These are phyloP conservation scores for Bipolaris oryzae DNA, from an alignment of 2,329 filamentous ascomycete species.

Conservation along the genomic window DNA sequence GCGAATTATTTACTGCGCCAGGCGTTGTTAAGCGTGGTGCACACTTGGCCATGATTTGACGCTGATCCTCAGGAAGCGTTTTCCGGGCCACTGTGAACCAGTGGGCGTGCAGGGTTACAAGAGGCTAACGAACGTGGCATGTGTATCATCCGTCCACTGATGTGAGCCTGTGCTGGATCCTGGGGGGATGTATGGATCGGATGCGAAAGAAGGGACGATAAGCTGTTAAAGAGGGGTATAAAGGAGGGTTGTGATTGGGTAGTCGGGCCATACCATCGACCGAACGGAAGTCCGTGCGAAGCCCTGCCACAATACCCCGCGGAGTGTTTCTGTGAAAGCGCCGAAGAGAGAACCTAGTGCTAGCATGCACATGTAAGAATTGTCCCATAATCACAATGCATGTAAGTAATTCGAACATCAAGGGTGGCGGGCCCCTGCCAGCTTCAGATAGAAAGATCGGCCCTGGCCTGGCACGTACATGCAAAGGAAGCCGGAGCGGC, in stretches of 20 bases:
- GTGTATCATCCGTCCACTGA: neutral
- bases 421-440: neutral
- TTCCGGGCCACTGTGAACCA: constrained; percentile 7
- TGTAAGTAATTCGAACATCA: neutral
- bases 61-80: neutral
- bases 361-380: too few relatives aligned
- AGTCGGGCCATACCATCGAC: neutral
- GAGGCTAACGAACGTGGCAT: constrained; percentile 3
- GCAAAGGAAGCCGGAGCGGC: neutral
- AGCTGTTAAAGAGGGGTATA: constrained; percentile 3
- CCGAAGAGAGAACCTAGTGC: neutral
- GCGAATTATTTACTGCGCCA: neutral
- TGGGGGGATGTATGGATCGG: neutral
- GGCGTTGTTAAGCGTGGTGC: neutral
- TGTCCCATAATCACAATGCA: neutral
- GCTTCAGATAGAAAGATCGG: neutral
- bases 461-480: neutral
- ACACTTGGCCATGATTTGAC: neutral
- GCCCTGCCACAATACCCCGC: neutral
- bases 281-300: neutral
- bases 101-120: neutral
- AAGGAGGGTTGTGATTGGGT: neutral
- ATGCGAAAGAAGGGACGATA: neutral
- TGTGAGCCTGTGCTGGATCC: neutral
- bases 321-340: neutral